Evolutionary conservation across 805 yeast genomes (phyloP).

Genomic region (Metschnikowia kunwiensis): DNA sequence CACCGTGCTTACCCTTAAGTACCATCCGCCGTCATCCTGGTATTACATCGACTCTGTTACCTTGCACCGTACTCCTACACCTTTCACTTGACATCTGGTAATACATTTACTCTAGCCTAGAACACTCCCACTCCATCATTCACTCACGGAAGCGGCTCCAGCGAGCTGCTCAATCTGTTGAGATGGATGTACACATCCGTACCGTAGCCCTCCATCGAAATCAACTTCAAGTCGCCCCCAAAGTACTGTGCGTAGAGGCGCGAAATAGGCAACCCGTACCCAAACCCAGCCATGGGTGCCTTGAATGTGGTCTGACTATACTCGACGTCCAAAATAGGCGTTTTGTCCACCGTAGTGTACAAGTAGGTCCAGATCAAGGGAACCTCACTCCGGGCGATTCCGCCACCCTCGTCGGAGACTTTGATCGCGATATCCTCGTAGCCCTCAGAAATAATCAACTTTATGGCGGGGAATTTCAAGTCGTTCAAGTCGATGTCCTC

Average conservation of each 20-base stretch:
- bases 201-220: slow-evolving; percentile 92
- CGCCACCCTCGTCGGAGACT: slow-evolving; percentile 92
- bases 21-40: too few species aligned
- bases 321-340: slow-evolving; percentile 63
- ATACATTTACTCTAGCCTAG: too few species aligned
- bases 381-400: slow-evolving; percentile 78
- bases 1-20: too few species aligned
- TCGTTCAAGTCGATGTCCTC: slow-evolving; percentile 52
- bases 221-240: slow-evolving; percentile 84
- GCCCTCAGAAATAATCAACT: slow-evolving; percentile 84
- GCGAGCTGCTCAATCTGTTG: slow-evolving; percentile 69
- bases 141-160: slow-evolving; percentile 57
- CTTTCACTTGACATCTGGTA: too few species aligned
- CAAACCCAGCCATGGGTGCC: slow-evolving; percentile 94
- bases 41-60: background rate
- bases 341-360: slow-evolving; percentile 79
- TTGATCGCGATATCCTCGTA: slow-evolving; percentile 88
- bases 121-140: background rate
- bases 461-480: slow-evolving; percentile 75
- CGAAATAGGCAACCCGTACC: slow-evolving; percentile 86
- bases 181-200: slow-evolving; percentile 88
- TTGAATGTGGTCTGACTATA: slow-evolving; percentile 59
- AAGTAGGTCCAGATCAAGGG: slow-evolving; percentile 89
- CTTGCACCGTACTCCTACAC: too few species aligned
- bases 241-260: slow-evolving; percentile 84